These are phyloP conservation scores for Candida tammaniensis DNA, from an alignment of 805 yeast genomes.

Conservation along the genomic window DNA sequence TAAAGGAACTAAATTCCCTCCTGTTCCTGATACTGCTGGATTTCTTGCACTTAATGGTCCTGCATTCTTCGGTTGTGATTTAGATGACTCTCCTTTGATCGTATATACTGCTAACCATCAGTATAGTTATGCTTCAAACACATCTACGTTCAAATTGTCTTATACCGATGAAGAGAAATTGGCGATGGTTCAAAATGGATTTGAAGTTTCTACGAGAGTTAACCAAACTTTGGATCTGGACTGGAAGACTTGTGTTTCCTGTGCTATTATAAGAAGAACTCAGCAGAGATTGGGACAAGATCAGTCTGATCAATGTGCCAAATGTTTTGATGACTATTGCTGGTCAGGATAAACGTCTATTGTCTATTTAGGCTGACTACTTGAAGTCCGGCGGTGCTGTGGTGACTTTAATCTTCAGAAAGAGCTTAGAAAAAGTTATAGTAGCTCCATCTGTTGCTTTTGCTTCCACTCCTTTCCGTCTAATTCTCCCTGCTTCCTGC, in stretches of 20 bases:
- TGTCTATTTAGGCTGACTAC: background rate
- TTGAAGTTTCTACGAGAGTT: constrained; percentile 60
- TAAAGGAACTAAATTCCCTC: constrained; percentile 66
- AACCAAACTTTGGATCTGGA: constrained; percentile 66
- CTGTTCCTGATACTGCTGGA: constrained; percentile 68
- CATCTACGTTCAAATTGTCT: constrained; percentile 64
- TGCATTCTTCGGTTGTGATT: constrained; percentile 80
- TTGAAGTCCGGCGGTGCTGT: constrained; percentile 29
- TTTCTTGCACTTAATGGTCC: constrained; percentile 63
- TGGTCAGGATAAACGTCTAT: constrained; percentile 37
- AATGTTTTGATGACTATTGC: constrained; percentile 72
- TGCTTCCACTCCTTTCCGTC: constrained; percentile 14
- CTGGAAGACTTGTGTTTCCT: constrained; percentile 73
- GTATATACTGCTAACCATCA: constrained; percentile 75
- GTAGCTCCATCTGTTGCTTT: constrained; percentile 26
- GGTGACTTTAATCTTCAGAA: constrained; percentile 17
- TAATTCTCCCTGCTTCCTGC: constrained; percentile 5
- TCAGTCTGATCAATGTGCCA: constrained; percentile 66
- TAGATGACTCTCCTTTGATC: constrained; percentile 70
- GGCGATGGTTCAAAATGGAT: constrained; percentile 69
- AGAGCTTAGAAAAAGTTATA: constrained; percentile 13
- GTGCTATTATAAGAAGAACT: constrained; percentile 78
- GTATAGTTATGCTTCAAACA: constrained; percentile 60
- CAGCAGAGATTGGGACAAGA: constrained; percentile 62
- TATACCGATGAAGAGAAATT: constrained; percentile 56